Percentiles rank a stretch among this genome's conserved stretches.
These are phyloP conservation scores for Phytophthora sp. DNA, from an alignment of 352 stramenopile genomes.

Conservation along the genomic window DNA sequence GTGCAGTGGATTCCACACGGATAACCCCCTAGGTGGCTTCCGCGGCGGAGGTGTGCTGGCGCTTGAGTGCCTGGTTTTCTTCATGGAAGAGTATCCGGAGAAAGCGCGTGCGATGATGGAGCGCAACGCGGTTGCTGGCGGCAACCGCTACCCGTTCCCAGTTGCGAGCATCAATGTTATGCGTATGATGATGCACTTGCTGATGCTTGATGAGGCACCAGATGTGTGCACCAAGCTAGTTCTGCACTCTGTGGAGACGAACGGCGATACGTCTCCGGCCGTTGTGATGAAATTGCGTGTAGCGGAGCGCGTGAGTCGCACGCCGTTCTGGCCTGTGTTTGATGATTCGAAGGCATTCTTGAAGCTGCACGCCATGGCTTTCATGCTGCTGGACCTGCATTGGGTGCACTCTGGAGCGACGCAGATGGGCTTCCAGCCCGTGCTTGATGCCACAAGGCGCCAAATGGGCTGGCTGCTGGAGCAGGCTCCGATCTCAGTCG, in stretches of 20 bases:
- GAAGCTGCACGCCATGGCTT: constrained; percentile 85
- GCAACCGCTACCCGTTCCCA: constrained; percentile 83
- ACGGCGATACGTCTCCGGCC: constrained; percentile 36
- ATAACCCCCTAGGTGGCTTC: constrained; percentile 79
- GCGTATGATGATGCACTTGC: constrained; percentile 83
- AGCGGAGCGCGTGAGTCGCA: constrained; percentile 79
- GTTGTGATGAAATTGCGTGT: constrained; percentile 78
- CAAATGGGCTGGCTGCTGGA: constrained; percentile 87
- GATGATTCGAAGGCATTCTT: constrained; percentile 71
- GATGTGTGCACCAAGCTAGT: constrained; percentile 78
- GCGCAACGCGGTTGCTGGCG: constrained; percentile 70
- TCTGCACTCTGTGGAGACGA: constrained; percentile 48
- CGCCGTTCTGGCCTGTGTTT: constrained; percentile 84
- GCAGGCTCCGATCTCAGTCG: constrained; percentile 69
- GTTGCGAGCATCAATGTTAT: constrained; percentile 88
- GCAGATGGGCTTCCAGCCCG: constrained; percentile 86
- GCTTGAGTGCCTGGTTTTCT: constrained; percentile 77
- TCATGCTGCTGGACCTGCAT: constrained; percentile 86
- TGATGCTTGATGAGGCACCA: constrained; percentile 82
- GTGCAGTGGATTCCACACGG: constrained; percentile 80
- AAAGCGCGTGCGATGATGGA: constrained; percentile 81
- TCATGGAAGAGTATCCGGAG: constrained; percentile 80
- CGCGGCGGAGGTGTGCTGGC: constrained; percentile 75
- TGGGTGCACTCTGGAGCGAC: constrained; percentile 82
- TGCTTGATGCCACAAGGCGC: constrained; percentile 76